Evolutionary conservation across 176 grass and related monocot species (phyloP), one percentile per base, ranked within the genome.

Genomic region (Areca catechu): DNA sequence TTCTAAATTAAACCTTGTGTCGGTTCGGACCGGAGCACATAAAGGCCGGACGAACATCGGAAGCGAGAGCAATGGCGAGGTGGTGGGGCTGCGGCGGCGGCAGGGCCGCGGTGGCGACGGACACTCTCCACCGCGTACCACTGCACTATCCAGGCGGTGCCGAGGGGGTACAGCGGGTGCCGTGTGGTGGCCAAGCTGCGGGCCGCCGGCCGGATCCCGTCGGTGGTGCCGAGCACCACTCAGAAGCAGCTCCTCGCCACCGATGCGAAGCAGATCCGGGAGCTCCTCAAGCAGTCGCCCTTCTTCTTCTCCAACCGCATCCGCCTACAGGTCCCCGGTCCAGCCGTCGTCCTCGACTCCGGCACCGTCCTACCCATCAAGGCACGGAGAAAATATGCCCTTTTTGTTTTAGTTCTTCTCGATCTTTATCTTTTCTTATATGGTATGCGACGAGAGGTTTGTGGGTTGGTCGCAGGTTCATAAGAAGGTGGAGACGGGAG

Each of bases 251-350:
- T 91, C 9, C 75, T 91, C 23, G 79, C 83, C 27, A 70, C 80
- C 5, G 86, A 91, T 22, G 79, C 65, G 71, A 91, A 73, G 75
- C 80, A 91, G 75, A 77, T 97, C 65, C 72, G 20, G 7, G 80
- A 97, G 58, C 71, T 97, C 56, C 49, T 97, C 54, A 88, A 97
- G 68, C 71, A 88, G 56, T 88, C 83, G 6, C 80, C 92, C 4
- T 88, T 83, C 74, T 97, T 97, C 78, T 85, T 82, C 60, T 79
- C 83, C 54, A 88, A 78, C 57, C 86, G 83, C 18, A 80, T 91
- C 71, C 55, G 70, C 51, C 83, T 97, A 63, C 86, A 97, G 72
- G 80, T 97, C 22, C 57, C 66, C 51, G 75, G 80, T 22, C 91
- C 92, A 53, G 71, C 67, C 61, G 86, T 74, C 30, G 72, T 85